Conservation (phyloP, 345 rosid species). For the Brassica carinata region DNA sequence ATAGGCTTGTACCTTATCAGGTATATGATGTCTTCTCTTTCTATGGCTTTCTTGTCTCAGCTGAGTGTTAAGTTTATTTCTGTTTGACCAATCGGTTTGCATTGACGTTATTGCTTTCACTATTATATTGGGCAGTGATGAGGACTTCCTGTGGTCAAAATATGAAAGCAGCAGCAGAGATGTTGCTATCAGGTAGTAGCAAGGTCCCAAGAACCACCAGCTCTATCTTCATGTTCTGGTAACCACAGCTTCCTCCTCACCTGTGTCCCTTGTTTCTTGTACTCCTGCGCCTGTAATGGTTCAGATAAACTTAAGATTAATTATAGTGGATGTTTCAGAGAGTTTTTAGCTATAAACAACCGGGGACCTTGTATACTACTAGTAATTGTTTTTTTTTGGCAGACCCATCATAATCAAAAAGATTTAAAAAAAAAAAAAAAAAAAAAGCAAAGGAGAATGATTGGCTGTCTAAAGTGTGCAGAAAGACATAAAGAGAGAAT, state of each 20-base stretch:
- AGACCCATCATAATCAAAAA: not conserved
- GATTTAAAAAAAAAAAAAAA: too few relatives aligned
- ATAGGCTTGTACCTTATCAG: too few relatives aligned
- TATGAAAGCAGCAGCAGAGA: too few relatives aligned
- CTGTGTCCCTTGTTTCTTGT: conserved; percentile 65
- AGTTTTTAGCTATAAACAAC: not conserved
- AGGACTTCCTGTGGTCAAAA: too few relatives aligned
- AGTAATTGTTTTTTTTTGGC: not conserved
- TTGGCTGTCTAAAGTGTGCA: conserved; percentile 26
- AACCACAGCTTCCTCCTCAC: conserved; percentile 86
- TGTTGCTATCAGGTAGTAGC: conserved; percentile 36
- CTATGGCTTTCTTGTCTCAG: too few relatives aligned
- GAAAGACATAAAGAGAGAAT: conserved; percentile 19
- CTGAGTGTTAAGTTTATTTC: too few relatives aligned
- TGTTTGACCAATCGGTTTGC: too few relatives aligned
- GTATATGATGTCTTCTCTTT: too few relatives aligned
- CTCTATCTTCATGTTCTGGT: conserved; percentile 92
- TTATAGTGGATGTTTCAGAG: not conserved
- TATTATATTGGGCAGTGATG: too few relatives aligned
- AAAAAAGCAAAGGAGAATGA: conserved; percentile 6
- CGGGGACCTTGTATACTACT: too few relatives aligned
- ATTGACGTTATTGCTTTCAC: too few relatives aligned
- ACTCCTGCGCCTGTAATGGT: conserved; percentile 64
- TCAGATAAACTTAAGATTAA: not conserved
- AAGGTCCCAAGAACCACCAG: conserved; percentile 79